Base-by-base conservation (phyloP, 1,284 basidiomycete genomes). In the Xanthoconium separans region DNA sequence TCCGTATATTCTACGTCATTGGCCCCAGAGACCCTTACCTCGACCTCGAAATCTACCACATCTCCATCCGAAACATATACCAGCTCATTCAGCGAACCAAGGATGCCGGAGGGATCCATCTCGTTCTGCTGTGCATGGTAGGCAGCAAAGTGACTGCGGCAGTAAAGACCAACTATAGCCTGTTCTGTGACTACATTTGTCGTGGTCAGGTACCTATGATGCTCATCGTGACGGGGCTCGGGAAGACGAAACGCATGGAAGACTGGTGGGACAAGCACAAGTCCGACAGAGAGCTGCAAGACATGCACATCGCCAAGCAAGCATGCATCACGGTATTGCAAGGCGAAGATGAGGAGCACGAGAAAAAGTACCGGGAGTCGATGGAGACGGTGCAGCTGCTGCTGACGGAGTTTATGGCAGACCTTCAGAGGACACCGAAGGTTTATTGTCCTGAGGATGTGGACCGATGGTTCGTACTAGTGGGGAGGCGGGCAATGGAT, bases 181-280 rank as follows among this genome's bases (percentile, higher is more conserved):
- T 72, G 0, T 69, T 72, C 24, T 20, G 41, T 18, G 56, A 66
- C 10, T 41, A 39, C 31, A 24, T 68, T 2, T 69, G 69, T 48
- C 20, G 41, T 9, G 4, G 30, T 12, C 7, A 48, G n/a, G 66
- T 72, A 0, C 69, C 64, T 0, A 51, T 50, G 43, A 58, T 65
- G 24, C 58, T 72, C 37, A 44, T 69, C 16, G 40, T 69, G 11
- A 72, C 68, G 5, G 65, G 62, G 15, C 68, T 72, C 5, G 66
- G 70, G 18, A 55, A 57, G 42, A 57, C 54, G 16, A 37, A 34
- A 6, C 54, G 61, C 40, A 70, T 68, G 68, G 66, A 72, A 3
- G 57, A 52, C 11, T 69, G 66, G 65, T 71, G 65, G 65, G 65
- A 67, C 20, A 47, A 8, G 34, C 61, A 70, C 55, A n/a, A 16